A percentile compares a stretch with the other conserved stretches of the same genome.
Conservation (phyloP, 75 land plant species). For the Cryptomeria japonica region DNA sequence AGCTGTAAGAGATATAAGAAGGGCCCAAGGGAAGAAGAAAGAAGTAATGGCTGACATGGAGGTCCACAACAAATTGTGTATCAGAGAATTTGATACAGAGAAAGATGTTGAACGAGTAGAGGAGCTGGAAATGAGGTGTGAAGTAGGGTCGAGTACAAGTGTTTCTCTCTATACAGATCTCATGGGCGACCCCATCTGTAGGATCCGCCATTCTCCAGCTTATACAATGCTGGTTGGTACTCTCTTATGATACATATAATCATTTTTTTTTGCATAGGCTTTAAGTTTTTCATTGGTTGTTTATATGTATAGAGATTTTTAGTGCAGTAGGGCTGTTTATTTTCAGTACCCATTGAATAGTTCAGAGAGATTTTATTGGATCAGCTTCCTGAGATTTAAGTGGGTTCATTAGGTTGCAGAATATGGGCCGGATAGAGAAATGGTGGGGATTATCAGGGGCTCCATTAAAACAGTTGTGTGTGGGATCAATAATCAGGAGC, state of each 20-base stretch:
- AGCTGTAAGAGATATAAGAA: background rate
- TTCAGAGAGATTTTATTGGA: background rate
- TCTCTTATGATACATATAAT: background rate
- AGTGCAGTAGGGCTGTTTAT: too few relatives aligned
- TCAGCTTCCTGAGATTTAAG: too few relatives aligned
- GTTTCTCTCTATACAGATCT: slow-evolving; percentile 58
- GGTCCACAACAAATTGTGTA: background rate
- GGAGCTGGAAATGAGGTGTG: slow-evolving; percentile 53
- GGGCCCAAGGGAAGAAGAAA: background rate
- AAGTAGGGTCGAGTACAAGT: slow-evolving; percentile 41
- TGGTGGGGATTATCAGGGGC: slow-evolving; percentile 67
- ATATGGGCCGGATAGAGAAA: slow-evolving; percentile 25
- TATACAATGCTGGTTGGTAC: slow-evolving; percentile 66
- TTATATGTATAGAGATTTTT: too few relatives aligned
- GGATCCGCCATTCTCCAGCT: slow-evolving; percentile 69
- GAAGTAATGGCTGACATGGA: background rate
- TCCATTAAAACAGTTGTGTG: slow-evolving; percentile 66
- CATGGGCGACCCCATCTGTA: slow-evolving; percentile 77
- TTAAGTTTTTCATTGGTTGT: too few relatives aligned
- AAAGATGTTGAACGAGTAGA: slow-evolving; percentile 35
- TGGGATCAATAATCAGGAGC: slow-evolving; percentile 13
- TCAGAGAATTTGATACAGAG: slow-evolving; percentile 35
- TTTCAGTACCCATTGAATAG: too few relatives aligned
- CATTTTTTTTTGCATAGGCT: too few relatives aligned
- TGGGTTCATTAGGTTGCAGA: slow-evolving; percentile 55